These are phyloP conservation scores for Boletus vermiculosoides DNA, from an alignment of 768 basidiomycete species.

Conservation along the genomic window DNA sequence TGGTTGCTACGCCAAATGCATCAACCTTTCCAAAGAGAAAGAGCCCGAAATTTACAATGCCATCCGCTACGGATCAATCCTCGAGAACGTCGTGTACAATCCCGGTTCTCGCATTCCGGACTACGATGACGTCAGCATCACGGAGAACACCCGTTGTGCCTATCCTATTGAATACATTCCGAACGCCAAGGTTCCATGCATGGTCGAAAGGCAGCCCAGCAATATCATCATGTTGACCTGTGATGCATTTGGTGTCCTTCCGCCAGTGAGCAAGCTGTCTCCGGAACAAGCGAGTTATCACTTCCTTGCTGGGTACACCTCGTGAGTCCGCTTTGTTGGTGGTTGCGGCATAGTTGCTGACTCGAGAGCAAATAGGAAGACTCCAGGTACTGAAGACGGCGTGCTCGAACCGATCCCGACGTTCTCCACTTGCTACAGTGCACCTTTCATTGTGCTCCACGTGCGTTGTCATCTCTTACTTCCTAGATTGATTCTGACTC, in stretches of 20 bases:
- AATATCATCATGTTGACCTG: slow-evolving; percentile 98
- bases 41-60: slow-evolving; percentile 98
- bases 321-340: slow-evolving; percentile 44
- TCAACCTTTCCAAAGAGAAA: slow-evolving; percentile 95
- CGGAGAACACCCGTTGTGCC: slow-evolving; percentile 98
- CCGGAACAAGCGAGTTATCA: slow-evolving; percentile 97
- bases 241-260: slow-evolving; percentile 97
- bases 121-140: slow-evolving; percentile 95
- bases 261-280: slow-evolving; percentile 89
- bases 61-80: slow-evolving; percentile 92
- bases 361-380: slow-evolving; percentile 60
- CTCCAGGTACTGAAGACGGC: slow-evolving; percentile 98
- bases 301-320: slow-evolving; percentile 96
- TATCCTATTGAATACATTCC: slow-evolving; percentile 98
- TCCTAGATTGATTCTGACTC: slow-evolving; percentile 3
- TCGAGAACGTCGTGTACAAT: slow-evolving; percentile 99
- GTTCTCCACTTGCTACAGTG: slow-evolving; percentile 98
- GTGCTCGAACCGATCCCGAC: slow-evolving; percentile 98
- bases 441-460: slow-evolving; percentile 99
- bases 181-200: slow-evolving; percentile 92
- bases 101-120: slow-evolving; percentile 79
- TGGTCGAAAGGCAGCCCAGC: slow-evolving; percentile 81
- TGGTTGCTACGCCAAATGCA: slow-evolving; percentile 97
- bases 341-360: neutral
- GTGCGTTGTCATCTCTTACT: slow-evolving; percentile 38